These are phyloP conservation scores for Obelidium mucronatum DNA, from an alignment of 192 early-diverging fungal species.

Conservation along the genomic window DNA sequence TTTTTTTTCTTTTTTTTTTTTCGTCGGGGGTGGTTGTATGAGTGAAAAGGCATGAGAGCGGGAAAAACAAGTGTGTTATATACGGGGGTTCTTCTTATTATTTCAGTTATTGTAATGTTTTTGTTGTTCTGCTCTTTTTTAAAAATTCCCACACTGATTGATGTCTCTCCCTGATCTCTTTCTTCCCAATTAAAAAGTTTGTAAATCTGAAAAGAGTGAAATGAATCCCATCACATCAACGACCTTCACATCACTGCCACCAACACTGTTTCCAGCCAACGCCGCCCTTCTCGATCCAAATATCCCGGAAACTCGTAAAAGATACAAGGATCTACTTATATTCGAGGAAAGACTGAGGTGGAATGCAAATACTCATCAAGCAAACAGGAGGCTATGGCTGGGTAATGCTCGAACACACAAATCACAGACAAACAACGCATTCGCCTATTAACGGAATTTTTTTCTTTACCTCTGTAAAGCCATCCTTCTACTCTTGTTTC, in stretches of 20 bases:
- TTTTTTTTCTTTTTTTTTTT: background rate
- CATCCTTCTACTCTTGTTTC: too few species aligned
- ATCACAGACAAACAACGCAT: too few species aligned
- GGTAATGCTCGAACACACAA: background rate
- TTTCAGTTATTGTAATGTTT: too few species aligned
- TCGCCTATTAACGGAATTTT: too few species aligned
- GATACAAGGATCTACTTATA: constrained; percentile 28
- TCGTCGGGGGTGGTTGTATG: background rate
- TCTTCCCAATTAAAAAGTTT: too few species aligned
- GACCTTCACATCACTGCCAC: background rate
- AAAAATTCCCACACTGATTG: too few species aligned
- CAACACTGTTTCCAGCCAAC: constrained; percentile 15
- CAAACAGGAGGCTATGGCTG: constrained; percentile 8
- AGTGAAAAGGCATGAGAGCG: background rate
- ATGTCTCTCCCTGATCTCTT: too few species aligned
- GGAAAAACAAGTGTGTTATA: too few species aligned
- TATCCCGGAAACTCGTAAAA: background rate
- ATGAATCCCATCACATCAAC: constrained; percentile 8
- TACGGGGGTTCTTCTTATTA: too few species aligned
- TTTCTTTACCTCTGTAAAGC: too few species aligned
- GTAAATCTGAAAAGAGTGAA: too few species aligned
- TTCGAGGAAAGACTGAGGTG: constrained; percentile 27
- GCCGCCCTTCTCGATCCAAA: background rate
- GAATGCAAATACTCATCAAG: background rate
- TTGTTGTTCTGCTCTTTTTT: too few species aligned